These are phyloP conservation scores for Nemania sp. DNA, from an alignment of 2,329 filamentous ascomycete genomes.

Conservation along the genomic window DNA sequence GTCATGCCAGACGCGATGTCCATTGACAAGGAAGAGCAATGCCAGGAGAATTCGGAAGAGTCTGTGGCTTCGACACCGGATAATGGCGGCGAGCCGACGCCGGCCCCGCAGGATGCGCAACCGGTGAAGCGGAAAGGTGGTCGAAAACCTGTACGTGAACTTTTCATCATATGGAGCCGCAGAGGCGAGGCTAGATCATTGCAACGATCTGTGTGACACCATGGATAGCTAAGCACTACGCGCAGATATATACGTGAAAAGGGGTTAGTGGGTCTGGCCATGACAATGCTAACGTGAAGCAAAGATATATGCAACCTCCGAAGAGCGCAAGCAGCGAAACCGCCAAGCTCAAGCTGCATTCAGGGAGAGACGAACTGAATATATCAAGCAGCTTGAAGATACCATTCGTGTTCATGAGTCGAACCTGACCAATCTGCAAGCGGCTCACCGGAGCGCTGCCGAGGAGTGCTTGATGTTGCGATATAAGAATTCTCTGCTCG, in stretches of 20 bases:
- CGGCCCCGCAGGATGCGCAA: constrained; percentile 54
- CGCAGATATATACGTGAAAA: neutral
- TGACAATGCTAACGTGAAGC: constrained; percentile 22
- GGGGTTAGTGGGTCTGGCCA: neutral
- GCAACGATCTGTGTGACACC: neutral
- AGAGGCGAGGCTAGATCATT: neutral
- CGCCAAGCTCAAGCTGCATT: constrained; percentile 97
- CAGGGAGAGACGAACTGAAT: constrained; percentile 93
- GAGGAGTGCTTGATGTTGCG: constrained; percentile 98
- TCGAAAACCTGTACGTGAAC: constrained; percentile 80
- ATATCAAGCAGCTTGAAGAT: constrained; percentile 98
- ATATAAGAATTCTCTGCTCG: constrained; percentile 96
- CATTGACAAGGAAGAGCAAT: constrained; percentile 62
- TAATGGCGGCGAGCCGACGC: constrained; percentile 49
- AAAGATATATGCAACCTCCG: constrained; percentile 97
- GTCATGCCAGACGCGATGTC: constrained; percentile 71
- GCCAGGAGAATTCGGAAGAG: constrained; percentile 64
- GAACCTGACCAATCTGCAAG: constrained; percentile 87
- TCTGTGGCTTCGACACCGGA: constrained; percentile 65
- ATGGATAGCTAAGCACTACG: neutral
- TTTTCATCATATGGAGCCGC: constrained; percentile 9
- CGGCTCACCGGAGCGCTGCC: constrained; percentile 89
- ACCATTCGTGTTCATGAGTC: constrained; percentile 98
- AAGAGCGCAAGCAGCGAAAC: constrained; percentile 97
- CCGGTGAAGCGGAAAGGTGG: constrained; percentile 95